These are phyloP conservation scores for Dendrobium officinale DNA, from an alignment of 106 monocot species.

Conservation along the genomic window DNA sequence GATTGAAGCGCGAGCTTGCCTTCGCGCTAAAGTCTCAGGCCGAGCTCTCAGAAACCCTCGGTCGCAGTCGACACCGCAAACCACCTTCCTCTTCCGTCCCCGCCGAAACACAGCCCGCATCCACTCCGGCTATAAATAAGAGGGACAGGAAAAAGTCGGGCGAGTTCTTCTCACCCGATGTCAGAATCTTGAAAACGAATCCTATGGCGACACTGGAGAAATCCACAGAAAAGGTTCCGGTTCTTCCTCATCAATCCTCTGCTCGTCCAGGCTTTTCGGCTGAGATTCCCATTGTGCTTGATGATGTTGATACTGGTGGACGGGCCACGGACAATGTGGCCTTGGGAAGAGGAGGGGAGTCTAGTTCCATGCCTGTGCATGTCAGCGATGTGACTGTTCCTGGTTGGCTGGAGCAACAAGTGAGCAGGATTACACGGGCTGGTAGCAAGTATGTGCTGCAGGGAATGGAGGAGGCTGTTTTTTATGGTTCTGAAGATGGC, in stretches of 20 bases:
- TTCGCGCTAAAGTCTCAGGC: constrained; percentile 74
- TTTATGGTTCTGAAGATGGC: background rate
- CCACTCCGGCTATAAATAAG: background rate
- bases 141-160: constrained; percentile 3
- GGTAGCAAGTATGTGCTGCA: constrained; percentile 5
- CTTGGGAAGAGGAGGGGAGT: background rate
- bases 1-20: constrained; percentile 83
- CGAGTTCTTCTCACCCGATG: background rate
- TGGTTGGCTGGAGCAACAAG: constrained; percentile 10
- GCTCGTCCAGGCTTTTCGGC: background rate
- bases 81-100: background rate
- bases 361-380: background rate
- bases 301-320: background rate
- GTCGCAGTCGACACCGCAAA: constrained; percentile 33
- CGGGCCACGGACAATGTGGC: background rate
- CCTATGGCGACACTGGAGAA: background rate
- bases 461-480: background rate
- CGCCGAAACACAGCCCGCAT: background rate
- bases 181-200: background rate
- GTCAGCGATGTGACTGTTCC: background rate
- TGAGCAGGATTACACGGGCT: constrained; percentile 8
- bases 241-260: background rate
- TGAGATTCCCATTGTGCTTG: constrained; percentile 7
- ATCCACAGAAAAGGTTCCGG: background rate
- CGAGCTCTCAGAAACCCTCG: constrained; percentile 29